These are phyloP conservation scores for Salix suchowensis DNA, from an alignment of 345 rosid genomes.

Conservation along the genomic window DNA sequence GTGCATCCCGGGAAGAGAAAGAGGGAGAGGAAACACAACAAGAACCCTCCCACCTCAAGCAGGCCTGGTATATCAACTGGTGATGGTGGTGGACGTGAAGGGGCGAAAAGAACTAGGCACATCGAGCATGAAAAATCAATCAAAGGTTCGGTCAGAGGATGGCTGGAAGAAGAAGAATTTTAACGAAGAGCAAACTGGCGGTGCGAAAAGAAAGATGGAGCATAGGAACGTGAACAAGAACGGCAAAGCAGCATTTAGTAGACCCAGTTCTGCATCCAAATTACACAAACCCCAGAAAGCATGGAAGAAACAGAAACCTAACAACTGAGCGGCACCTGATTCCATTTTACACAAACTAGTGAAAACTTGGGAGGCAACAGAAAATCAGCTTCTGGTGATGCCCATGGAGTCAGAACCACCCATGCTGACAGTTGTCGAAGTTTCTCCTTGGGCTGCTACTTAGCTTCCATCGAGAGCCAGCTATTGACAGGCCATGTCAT, in stretches of 20 bases:
- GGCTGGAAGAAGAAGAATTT: constrained; percentile 14
- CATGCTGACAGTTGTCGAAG: not conserved
- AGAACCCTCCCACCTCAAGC: constrained; percentile 3
- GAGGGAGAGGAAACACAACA: constrained; percentile 9
- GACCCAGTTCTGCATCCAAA: constrained; percentile 15
- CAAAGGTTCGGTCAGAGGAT: constrained; percentile 12
- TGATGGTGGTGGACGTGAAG: constrained; percentile 12
- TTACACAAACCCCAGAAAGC: constrained; percentile 12
- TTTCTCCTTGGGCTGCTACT: no score
- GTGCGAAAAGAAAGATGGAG: constrained; percentile 18
- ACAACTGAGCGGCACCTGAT: constrained; percentile 1
- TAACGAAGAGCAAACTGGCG: not conserved
- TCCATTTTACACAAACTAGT: not conserved
- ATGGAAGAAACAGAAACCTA: constrained; percentile 12
- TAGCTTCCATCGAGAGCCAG: no score
- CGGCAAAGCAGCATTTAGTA: not conserved
- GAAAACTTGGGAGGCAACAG: constrained; percentile 8
- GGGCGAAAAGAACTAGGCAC: constrained; percentile 10
- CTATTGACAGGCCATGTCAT: no score
- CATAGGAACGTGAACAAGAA: constrained; percentile 2
- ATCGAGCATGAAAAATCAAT: constrained; percentile 5
- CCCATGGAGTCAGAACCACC: not conserved
- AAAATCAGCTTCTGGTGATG: not conserved
- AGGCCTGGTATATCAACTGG: constrained; percentile 2
- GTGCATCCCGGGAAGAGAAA: constrained; percentile 14